A percentile compares a stretch with the other conserved stretches of the same genome.
Evolutionary conservation across 2,329 filamentous ascomycete species (phyloP).

Genomic region (Epichloe typhina): DNA sequence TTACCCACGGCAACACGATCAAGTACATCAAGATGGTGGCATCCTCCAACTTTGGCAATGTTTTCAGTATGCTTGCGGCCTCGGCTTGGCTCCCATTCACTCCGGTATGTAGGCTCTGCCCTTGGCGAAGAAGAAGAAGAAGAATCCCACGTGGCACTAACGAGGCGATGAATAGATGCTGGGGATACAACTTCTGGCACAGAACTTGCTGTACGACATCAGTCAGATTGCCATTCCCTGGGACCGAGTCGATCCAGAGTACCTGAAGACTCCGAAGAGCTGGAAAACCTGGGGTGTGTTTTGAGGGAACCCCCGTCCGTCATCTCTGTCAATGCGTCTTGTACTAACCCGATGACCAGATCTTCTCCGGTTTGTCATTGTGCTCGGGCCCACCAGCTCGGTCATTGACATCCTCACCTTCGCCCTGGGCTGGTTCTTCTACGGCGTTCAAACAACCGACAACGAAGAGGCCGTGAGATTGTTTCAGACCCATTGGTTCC

Average conservation of each 20-base stretch:
- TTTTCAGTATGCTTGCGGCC: slow-evolving; percentile 16
- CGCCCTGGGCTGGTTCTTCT: slow-evolving; percentile 12
- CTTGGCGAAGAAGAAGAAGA: no score
- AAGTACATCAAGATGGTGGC: slow-evolving; percentile 20
- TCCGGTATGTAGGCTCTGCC: slow-evolving; percentile 4
- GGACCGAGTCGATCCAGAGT: slow-evolving; percentile 16
- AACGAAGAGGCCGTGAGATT: slow-evolving; percentile 6
- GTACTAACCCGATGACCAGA: slow-evolving; percentile 6
- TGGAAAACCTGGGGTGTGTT: slow-evolving; percentile 12
- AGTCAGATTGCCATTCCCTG: slow-evolving; percentile 18
- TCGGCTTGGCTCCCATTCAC: slow-evolving; percentile 17
- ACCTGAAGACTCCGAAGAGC: slow-evolving; percentile 13
- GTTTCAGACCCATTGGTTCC: slow-evolving; percentile 17
- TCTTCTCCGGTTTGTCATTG: slow-evolving; percentile 15
- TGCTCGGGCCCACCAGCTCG: slow-evolving; percentile 16
- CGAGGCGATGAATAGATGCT: slow-evolving; percentile 9
- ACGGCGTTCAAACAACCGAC: slow-evolving; percentile 10
- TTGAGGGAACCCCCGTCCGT: no score
- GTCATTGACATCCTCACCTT: slow-evolving; percentile 16
- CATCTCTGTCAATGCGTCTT: background rate
- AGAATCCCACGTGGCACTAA: background rate
- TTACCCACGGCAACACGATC: slow-evolving; percentile 17
- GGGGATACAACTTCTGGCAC: slow-evolving; percentile 14
- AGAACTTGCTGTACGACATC: slow-evolving; percentile 18
- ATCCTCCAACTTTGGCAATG: slow-evolving; percentile 19